Percentiles rank a stretch among this genome's conserved stretches.
phyloP scores from a whole-genome alignment of 2,329 filamentous ascomycete species.

The Ceratocystis variospora region DNA sequence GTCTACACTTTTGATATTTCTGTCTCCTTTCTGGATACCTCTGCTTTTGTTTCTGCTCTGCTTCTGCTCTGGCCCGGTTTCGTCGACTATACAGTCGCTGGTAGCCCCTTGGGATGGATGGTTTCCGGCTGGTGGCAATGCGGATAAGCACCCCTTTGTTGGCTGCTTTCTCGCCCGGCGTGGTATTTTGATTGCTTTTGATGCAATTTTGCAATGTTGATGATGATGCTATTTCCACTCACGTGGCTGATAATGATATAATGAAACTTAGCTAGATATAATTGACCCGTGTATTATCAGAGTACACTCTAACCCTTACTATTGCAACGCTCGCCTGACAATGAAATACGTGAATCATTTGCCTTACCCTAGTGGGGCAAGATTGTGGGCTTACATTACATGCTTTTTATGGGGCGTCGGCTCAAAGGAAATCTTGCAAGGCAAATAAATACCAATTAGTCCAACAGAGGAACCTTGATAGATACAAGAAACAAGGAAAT shows the following conservation, averaged over 20 bases:
- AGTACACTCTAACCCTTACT: too few relatives aligned
- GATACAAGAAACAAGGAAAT: neutral
- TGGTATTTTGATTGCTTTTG: neutral
- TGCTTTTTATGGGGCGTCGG: too few relatives aligned
- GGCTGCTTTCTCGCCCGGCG: neutral
- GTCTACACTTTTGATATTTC: neutral
- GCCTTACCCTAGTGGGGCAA: too few relatives aligned
- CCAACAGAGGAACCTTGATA: neutral
- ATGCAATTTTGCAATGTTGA: neutral
- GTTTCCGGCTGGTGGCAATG: neutral
- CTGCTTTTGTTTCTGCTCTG: neutral
- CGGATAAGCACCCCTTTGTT: neutral
- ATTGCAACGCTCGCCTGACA: too few relatives aligned
- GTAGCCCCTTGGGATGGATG: neutral
- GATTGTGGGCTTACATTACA: too few relatives aligned
- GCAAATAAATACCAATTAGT: too few relatives aligned
- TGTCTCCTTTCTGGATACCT: neutral
- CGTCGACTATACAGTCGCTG: neutral
- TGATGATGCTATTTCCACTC: neutral
- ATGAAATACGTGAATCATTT: too few relatives aligned
- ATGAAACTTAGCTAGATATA: neutral
- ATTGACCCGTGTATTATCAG: too few relatives aligned
- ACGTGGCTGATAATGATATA: neutral
- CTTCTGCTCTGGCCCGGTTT: neutral
- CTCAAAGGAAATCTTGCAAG: too few relatives aligned